These are phyloP conservation scores for Rhodofomes roseus DNA, from an alignment of 1,284 basidiomycete genomes.

Conservation along the genomic window DNA sequence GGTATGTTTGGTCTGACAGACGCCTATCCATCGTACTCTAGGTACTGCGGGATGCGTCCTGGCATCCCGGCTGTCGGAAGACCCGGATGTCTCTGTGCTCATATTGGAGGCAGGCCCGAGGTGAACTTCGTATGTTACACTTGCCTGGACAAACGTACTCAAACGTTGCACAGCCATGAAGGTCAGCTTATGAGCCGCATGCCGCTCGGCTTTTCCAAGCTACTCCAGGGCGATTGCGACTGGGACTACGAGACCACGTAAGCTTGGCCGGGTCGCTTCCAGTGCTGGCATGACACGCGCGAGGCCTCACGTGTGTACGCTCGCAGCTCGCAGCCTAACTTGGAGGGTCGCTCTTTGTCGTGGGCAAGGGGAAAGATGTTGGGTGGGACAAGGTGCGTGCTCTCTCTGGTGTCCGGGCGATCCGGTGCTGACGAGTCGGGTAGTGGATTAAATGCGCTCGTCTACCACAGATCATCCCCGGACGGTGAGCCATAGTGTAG, in stretches of 20 bases:
- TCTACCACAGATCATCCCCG: slow-evolving; percentile 17
- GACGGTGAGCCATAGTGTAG: slow-evolving; percentile 15
- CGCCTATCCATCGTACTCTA: slow-evolving; percentile 14
- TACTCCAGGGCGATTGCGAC: slow-evolving; percentile 10
- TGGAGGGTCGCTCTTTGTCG: slow-evolving; percentile 11
- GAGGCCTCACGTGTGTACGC: too few species aligned
- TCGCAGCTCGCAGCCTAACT: slow-evolving; percentile 14
- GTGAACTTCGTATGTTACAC: background rate
- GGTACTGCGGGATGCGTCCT: slow-evolving; percentile 31
- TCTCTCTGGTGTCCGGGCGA: background rate
- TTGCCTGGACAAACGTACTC: too few species aligned
- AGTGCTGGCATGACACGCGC: background rate
- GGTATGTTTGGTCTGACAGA: background rate
- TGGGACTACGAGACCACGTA: slow-evolving; percentile 15
- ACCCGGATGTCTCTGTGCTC: slow-evolving; percentile 15
- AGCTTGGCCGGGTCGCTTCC: background rate
- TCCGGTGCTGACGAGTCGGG: too few species aligned
- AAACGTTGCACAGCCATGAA: slow-evolving; percentile 6
- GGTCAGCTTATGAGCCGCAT: slow-evolving; percentile 12
- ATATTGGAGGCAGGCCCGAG: slow-evolving; percentile 19
- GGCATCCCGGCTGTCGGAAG: slow-evolving; percentile 20
- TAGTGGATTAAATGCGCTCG: slow-evolving; percentile 16
- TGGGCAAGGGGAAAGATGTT: slow-evolving; percentile 16
- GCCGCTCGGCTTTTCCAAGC: slow-evolving; percentile 11
- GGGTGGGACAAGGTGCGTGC: slow-evolving; percentile 17